Base-by-base conservation (phyloP, 805 yeast species). In the Metschnikowia arizonensis region DNA sequence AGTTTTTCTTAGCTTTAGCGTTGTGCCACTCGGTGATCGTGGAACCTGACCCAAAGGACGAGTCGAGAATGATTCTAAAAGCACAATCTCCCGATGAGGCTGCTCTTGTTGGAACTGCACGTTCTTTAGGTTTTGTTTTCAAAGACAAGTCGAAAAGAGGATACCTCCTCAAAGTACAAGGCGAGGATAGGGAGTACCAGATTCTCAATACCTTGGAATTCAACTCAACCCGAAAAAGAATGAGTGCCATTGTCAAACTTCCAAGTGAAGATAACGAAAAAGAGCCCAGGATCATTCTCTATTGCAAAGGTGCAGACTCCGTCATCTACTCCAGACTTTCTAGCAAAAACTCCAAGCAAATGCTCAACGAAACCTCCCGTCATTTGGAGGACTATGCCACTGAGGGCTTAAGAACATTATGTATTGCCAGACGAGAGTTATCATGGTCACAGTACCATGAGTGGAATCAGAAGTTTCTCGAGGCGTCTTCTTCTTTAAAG, bases 61-160 rank as follows among this genome's bases (percentile, higher is more conserved):
- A 87, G 2, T 74, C 67, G 1, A 81, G 74, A 48, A 54, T 76
- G 42, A 68, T 78, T 21, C 65, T 84, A 31, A 82, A 83, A 56
- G 93, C 93, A 0, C 93, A 85, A 60, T 82, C 89, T 21, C 95
- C 95, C 0, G 95, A 86, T 71, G 95, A 86, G 64, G 89, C 90
- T 23, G 93, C 95, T 0, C 73, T 86, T 46, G 95, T 86, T 12
- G 83, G 82, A 12, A 84, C 93, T 17, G 93, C 93, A 0, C 75
- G 90, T 60, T 83, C 85, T 56, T 69, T 84, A 55, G 95, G 95
- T 0, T 85, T 79, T 63, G 74, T 77, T 30, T 85, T 84, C 59
- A 61, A 75, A 15, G 82, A 77, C 33, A 76, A 80, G 61, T 85
- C 89, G 8, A 84, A 83, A 58, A 73, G 74, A 40, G 93, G 91